Evolutionary conservation across 164 flowering plant species (phyloP).

Genomic region (Vitis amurensis): DNA sequence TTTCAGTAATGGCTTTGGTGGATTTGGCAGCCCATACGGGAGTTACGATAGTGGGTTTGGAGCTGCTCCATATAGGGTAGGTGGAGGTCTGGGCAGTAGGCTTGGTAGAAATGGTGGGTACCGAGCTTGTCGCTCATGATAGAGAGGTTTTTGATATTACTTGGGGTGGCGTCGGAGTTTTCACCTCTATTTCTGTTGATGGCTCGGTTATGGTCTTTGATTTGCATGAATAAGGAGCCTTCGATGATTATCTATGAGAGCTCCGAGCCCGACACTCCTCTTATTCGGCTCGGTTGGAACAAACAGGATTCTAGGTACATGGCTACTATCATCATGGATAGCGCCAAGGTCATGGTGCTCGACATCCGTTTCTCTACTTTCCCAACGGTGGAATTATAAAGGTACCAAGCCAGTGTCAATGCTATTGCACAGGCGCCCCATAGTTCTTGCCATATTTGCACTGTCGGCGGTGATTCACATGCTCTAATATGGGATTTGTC

Average conservation of each 20-base stretch:
- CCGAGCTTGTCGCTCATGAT: conserved; percentile 86
- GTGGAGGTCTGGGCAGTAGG: conserved; percentile 41
- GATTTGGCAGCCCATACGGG: conserved; percentile 35
- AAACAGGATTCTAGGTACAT: conserved; percentile 90
- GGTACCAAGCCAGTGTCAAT: conserved; percentile 85
- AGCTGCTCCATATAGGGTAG: conserved; percentile 52
- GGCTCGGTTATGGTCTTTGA: conserved; percentile 89
- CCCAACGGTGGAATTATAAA: conserved; percentile 80
- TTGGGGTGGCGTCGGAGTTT: conserved; percentile 92
- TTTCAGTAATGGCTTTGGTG: conserved; percentile 32
- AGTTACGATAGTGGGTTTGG: conserved; percentile 42
- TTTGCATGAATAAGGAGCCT: conserved; percentile 80
- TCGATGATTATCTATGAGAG: conserved; percentile 92
- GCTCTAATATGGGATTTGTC: conserved; percentile 80
- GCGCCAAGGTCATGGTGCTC: conserved; percentile 77
- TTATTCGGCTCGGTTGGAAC: conserved; percentile 88
- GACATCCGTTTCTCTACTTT: conserved; percentile 81
- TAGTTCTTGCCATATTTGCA: conserved; percentile 87
- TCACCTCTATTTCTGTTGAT: conserved; percentile 94
- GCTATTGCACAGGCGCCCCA: conserved; percentile 97
- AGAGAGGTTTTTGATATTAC: conserved; percentile 92
- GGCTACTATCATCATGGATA: conserved; percentile 92
- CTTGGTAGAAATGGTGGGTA: conserved; percentile 55
- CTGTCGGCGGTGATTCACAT: conserved; percentile 90
- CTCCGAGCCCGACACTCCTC: conserved; percentile 78